Evolutionary conservation across 768 basidiomycete genomes (phyloP), one percentile per base, ranked within the genome.

Genomic region (Roridomyces roridus): DNA sequence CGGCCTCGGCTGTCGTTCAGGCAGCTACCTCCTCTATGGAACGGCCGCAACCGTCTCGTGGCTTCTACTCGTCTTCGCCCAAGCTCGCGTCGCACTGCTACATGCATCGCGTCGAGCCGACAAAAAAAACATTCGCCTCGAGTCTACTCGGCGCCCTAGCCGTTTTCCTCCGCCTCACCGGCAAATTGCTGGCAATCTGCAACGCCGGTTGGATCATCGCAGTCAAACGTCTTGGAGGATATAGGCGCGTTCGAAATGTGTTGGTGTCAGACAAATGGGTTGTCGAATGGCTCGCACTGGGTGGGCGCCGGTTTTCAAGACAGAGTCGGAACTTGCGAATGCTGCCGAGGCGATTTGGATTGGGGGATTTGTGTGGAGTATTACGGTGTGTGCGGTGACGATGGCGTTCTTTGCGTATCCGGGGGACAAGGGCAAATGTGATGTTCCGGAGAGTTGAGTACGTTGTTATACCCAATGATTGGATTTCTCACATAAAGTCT

Each of bases 1-100:
- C 12, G 67, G 68, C 20, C 35, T 74, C 4, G 72, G 73, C 24
- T 73, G 73, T 36, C 72, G 70, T 44, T 73, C 73, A 4, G 59
- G 70, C 0, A 55, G 61, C 5, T 73, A 70, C 47, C 11, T 72
- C 25, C 31, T 64, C 17, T 74, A 73, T 11, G 72, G 67, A 3
- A 6, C 28, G 6, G 1, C 62, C 9, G 70, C 72, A 2, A 74
- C 68, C 1, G 0, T 42, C 0, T 64, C 64, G 14, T 74, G 72
- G 73, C 10, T 65, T 4, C n/a, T 72, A 5, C 65, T 74, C 3
- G 59, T 73, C 14, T 17, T 11, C 4, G 71, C 72, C 29, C 72
- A 64, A n/a, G 46, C 20, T 55, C 29, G 21, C 50, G 21, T 58
- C 56, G 36, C 50, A 52, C 34, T 42, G 51, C 3, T 28, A 46